Percentiles rank a stretch among this genome's conserved stretches.
phyloP scores from a whole-genome alignment of 2,329 filamentous ascomycete genomes.

The Fusarium sp. region DNA sequence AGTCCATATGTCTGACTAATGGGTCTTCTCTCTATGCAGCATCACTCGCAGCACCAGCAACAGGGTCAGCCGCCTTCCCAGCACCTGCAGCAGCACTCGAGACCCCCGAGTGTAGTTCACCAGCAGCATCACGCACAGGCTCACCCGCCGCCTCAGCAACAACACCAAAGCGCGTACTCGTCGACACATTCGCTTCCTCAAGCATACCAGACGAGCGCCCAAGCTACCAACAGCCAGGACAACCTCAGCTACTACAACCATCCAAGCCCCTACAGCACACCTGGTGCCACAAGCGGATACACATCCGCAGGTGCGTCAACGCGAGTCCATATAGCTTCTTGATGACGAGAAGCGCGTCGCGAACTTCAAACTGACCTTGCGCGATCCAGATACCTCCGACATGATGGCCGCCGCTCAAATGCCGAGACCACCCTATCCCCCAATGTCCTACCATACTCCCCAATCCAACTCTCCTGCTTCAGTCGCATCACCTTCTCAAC shows the following conservation, averaged over 20 bases:
- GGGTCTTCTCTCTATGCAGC: constrained; percentile 71
- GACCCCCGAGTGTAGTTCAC: constrained; percentile 75
- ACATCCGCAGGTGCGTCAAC: constrained; percentile 78
- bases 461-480: constrained; percentile 95
- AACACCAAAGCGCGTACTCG: constrained; percentile 69
- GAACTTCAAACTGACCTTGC: constrained; percentile 30
- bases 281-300: constrained; percentile 82
- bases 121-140: constrained; percentile 74
- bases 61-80: constrained; percentile 73
- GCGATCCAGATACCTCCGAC: constrained; percentile 62
- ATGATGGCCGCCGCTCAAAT: constrained; percentile 72
- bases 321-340: constrained; percentile 3
- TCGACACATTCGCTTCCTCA: constrained; percentile 70
- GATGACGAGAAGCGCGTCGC: constrained; percentile 11
- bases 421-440: constrained; percentile 83
- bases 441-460: constrained; percentile 89
- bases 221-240: constrained; percentile 70
- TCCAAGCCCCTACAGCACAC: constrained; percentile 81
- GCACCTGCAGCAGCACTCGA: constrained; percentile 70
- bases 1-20: constrained; percentile 60
- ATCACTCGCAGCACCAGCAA: constrained; percentile 76
- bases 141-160: constrained; percentile 68
- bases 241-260: constrained; percentile 76
- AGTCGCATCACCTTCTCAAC: constrained; percentile 85
- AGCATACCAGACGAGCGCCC: constrained; percentile 72